Base-by-base conservation (phyloP, 768 basidiomycete species). In the Fomitopsis serialis region DNA sequence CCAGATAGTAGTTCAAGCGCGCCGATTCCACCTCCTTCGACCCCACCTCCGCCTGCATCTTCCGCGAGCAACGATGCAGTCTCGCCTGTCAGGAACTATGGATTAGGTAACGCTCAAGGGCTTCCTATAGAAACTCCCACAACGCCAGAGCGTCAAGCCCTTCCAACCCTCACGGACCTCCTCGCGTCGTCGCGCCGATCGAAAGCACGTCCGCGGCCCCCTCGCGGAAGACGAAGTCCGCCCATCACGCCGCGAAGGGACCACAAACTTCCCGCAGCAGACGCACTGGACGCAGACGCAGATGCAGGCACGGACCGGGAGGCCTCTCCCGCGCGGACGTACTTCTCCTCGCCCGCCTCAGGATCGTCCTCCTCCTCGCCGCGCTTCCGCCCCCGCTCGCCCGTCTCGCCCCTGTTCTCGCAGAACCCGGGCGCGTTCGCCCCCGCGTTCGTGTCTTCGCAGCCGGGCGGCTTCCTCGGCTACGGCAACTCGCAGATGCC, bases 161-260 rank as follows among this genome's bases (percentile, higher is more conserved):
- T 74, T 43, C 78, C 72, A 12, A 76, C 69, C 10, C 63, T 76
- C 29, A 74, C 69, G 1, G 75, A 75, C 44, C 71, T 79, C 12
- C 66, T 78, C 1, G 76, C 76, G 1, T 74, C 76, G 21, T 69
- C 74, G 21, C 72, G 71, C 50, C 65, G 70, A 45, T 64, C 70
- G 22, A 69, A 66, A 50, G 48, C 61, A 21, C 59, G 67, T 15
- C 65, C 70, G 13, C 62, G 65, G 11, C 67, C 66, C 10, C 62
- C 64, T 66, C 67, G 22, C 64, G 64, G 34, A 66, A 61, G 37
- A 34, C 54, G 12, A 57, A 46, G 51, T 55, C 57, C 44, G 17
- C 29, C 32, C 47, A 51, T 35, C 22, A 59, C 61, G 47, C 51
- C 55, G 19, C 45, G 57, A 22, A 42, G 46, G 21, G 54, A 56